Conservation (phyloP, 2,329 filamentous ascomycete genomes). For the Botrytis paeoniae region DNA sequence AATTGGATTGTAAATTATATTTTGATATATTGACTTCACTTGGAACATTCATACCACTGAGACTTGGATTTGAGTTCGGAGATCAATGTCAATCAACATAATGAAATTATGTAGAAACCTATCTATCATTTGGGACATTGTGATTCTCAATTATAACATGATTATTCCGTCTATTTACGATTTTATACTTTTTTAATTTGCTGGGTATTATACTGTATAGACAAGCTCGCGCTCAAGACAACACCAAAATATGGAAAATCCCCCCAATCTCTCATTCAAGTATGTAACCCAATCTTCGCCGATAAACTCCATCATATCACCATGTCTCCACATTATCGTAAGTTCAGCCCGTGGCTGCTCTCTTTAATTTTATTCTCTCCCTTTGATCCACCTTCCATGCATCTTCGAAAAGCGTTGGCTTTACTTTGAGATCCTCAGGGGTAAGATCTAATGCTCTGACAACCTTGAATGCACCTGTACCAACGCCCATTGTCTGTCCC, state of each 20-base stretch:
- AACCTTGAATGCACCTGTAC: slow-evolving; percentile 89
- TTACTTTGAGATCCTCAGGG: slow-evolving; percentile 49
- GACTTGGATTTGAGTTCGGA: not conserved
- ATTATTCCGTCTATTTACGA: slow-evolving; percentile 20
- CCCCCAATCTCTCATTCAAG: not conserved
- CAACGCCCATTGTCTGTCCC: slow-evolving; percentile 89
- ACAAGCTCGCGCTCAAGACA: slow-evolving; percentile 5
- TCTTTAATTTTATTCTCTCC: slow-evolving; percentile 31
- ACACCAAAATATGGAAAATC: not conserved
- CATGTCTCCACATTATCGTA: slow-evolving; percentile 4
- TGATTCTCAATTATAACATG: not conserved
- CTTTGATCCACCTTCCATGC: slow-evolving; percentile 48
- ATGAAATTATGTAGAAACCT: not conserved
- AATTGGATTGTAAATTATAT: not conserved
- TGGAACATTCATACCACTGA: not conserved
- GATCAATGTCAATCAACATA: not conserved
- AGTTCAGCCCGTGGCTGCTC: not conserved
- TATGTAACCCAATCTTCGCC: slow-evolving; percentile 6
- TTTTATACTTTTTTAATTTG: slow-evolving; percentile 20
- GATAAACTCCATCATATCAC: slow-evolving; percentile 3
- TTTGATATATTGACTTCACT: not conserved
- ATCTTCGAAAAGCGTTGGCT: slow-evolving; percentile 68
- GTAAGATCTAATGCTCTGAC: slow-evolving; percentile 71
- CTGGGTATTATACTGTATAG: slow-evolving; percentile 11
- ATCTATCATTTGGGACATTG: not conserved